Base-by-base conservation (phyloP, 2,329 filamentous ascomycete species). In the Sporothrix pseudoabietina region DNA sequence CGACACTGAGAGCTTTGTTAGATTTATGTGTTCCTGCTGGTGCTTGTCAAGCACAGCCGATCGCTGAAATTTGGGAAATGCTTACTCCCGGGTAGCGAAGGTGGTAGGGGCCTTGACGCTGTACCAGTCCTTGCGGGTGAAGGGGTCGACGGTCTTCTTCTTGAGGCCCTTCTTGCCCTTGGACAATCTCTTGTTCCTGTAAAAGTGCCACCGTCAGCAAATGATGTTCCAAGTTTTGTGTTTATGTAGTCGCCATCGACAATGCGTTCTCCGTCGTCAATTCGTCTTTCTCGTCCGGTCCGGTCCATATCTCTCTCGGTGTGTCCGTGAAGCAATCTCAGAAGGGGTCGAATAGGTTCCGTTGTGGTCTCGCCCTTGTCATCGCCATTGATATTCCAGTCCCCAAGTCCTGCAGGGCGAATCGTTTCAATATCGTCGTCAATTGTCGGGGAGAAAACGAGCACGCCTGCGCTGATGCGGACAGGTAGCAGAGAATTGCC, bases 91-190 rank as follows among this genome's bases (percentile, higher is more conserved):
- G 84, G 94, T 89, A 85, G 93, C 91, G 89, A 98, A 98, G 80
- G 94, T 97, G 80, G 94, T 94, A 80, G 96, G 96, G 75, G 96
- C 95, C 91, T 98, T 98, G 87, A 99, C 91, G 82, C 92, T 93
- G 88, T 94, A 99, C 93, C 97, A 98, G 85, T 98, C 96, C 90
- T 99, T 99, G 84, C 95, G 93, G 82, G 94, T 90, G 89, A 98
- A 98, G 82, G 96, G 95, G 86, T 99, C 96, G 81, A 92, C 88
- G 82, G 94, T 95, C 88, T 95, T 95, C 95, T 99, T 98, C 94
- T 98, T 98, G 85, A 98, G 90, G 86, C 96, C 95, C 91, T 99
- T 99, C 94, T 98, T 99, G 88, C 96, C 96, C 91, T 99, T 99
- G 79, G 96, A 98, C 89, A 99, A 91, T 90, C 96, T 94, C 94